Evolutionary conservation across 2,329 filamentous ascomycete species (phyloP), one percentile per base, ranked within the genome.

Genomic region (Colletotrichum cordylinicola): DNA sequence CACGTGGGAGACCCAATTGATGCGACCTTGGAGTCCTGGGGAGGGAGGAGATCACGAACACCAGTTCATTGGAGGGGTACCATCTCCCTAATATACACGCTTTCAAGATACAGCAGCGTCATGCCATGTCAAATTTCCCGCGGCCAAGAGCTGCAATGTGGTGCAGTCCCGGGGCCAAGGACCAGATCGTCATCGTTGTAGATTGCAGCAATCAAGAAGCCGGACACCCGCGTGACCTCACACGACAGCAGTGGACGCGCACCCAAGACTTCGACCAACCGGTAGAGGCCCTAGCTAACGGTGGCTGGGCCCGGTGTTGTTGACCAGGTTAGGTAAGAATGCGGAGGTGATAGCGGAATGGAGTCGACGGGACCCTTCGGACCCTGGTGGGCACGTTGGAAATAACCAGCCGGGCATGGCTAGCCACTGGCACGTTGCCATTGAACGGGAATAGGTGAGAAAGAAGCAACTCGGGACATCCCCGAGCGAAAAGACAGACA

Each of bases 251-350:
- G 24, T 56, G 56, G 62, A 37, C 18, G 27, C 60, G 33, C 52
- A 55, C 62, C 72, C 58, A 70, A 67, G 21, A 52, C 21, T 56
- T 43, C 70, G 24, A 21, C 64, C 35, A 61, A 65, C 48, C 43
- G 48, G 61, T 35, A 66, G 39, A 31, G 55, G 39, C 65, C 65
- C 64, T 43, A 48, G 55, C 43, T 56, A 37, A 21, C 58, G 43
- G 73, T 73, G 64, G 64, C 64, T 58, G 70, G 70, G 33, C 2
- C 31, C 24, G 70, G 73, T 69, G 64, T 65, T 73, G 70, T 68
- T 75, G 73, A 62, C 73, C 73, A 35, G 21, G 73, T 68, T 75
- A 39, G 74, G 74, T 65, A 69, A 75, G 74, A 65, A 73, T 65
- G 70, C 64, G 74, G 74, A 75, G 70, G 70, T 64, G 74, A 73